Evolutionary conservation across 257 asterid genomes (phyloP), one percentile per base, ranked within the genome.

Genomic region (Jasminum sambac): DNA sequence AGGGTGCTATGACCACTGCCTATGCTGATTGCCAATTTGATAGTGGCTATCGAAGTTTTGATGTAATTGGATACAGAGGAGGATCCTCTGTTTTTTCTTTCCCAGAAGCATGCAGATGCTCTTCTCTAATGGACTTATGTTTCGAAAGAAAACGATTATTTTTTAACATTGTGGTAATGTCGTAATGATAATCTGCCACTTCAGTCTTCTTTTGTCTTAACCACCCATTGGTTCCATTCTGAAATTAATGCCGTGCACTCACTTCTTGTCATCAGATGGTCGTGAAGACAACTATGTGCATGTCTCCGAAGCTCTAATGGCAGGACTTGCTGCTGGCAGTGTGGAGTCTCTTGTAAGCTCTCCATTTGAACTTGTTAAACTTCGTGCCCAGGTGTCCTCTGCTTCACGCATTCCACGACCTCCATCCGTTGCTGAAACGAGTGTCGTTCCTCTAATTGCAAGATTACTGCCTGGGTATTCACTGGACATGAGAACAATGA

Each of bases 341-440:
- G 76, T 79, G 75, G 89, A 80, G 70, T 70, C 84, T 41, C 66
- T 82, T 17, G 37, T 82, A 63, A 75, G 68, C 73, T 79, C 87
- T 64, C 89, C 89, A 17, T 95, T 95, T 79, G 99, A 95, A 81
- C 83, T 95, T 73, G 58, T 89, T 60, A 95, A 95, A 77, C 87
- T 87, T 30, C 95, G 99, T 66, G 84, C 96, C 63, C 98, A 88
- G 86, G 99, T 95, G 75, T 80, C 92, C 68, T 90, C 97, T 73
- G 99, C 98, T 64, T 84, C 95, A 72, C 87, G 86, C 24, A 26
- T 63, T 23, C 72, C 77, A 67, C 72, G 58, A 63, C 39, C 87
- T 64, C 72, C 80, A 14, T 36, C 84, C 68, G 41, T 68, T 64
- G 80, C 84, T 62, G 86, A 84, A 78, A 83, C 75, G 80, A 75